Evolutionary conservation across 768 basidiomycete species (phyloP), one percentile per base, ranked within the genome.

Genomic region (Trametes meyenii): DNA sequence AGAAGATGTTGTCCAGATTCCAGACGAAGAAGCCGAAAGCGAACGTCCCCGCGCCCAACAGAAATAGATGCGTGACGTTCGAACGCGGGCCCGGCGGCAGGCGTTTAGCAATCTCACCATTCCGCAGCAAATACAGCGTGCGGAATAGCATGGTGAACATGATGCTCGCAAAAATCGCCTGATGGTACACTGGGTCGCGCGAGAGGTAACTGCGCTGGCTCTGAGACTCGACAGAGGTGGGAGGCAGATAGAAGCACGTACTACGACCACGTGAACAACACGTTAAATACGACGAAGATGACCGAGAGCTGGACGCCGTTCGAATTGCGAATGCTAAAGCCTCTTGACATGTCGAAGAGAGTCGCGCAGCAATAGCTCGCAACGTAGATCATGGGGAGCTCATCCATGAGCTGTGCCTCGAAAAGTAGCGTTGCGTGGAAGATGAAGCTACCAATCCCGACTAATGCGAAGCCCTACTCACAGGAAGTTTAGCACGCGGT

Each of bases 1-100:
- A 94, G 66, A 87, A 91, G 10, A 88, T 78, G 66, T 92, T 92
- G 71, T 94, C 91, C 63, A 92, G 64, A 69, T 92, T 94, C 90
- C 90, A 92, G 23, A 91, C 75, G 13, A 84, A 70, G 70, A 92
- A 92, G 0, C 88, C 91, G 6, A 84, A 67, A 0, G 79, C 76
- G 68, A 92, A 92, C 10, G 82, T 73, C 1, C 67, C 73, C 7
- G 82, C 78, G 23, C 91, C 91, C 1, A 72, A 78, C 29, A 72
- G 70, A 71, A 89, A 85, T 12, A 85, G 65, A 38, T 71, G 76
- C 11, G 71, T 72, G 40, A 87, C 81, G 2, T 66, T 66, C 1
- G 64, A 39, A 64, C 80, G 82, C 53, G 73, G 79, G 42, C 78
- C 72, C 53, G 72, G 68, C 6, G 84, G 81, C 16, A 85, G 78